Base-by-base conservation (phyloP, 768 basidiomycete species). In the Arthromyces matolae region DNA sequence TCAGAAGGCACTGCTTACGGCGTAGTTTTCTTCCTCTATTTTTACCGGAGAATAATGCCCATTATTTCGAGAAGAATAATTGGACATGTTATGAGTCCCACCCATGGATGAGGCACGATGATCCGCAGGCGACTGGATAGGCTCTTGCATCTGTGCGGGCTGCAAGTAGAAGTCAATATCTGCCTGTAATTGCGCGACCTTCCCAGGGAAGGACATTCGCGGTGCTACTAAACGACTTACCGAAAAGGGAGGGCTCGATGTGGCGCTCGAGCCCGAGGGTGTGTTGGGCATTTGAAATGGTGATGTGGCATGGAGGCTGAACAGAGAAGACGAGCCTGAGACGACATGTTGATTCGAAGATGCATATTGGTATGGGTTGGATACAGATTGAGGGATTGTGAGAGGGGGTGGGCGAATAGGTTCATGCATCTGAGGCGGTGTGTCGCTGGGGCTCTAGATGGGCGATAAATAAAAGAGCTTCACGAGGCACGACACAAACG, bases 211-310 rank as follows among this genome's bases (percentile, higher is more conserved):
- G n/a, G n/a, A n/a, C n/a, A n/a, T n/a, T n/a, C n/a, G n/a, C n/a
- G n/a, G n/a, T n/a, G n/a, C n/a, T n/a, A n/a, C n/a, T 12, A 49
- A 55, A 71, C 66, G 67, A 86, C 88, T 87, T 81, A 80, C 87
- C 84, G 88, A 90, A 74, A 87, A 89, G n/a, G 86, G 84, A 47
- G 84, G 83, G 55, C 82, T 87, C 22, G 84, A 84, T 5, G 84
- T 84, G 19, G 81, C 76, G 60, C 84, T 87, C 16, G 84, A 86
- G 16, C 78, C 81, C 18, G 83, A 83, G 3, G 84, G 83, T 3
- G 85, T 84, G 61, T 83, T 80, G 16, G 84, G 84, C 62, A 86
- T 71, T 56, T 78, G 80, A 63, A 84, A 86, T 3, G 77, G 70
- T 34, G 81, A 71, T 7, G 48, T 23, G n/a, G 75, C 72, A 45